These are phyloP conservation scores for Colletotrichum sp. DNA, from an alignment of 2,329 filamentous ascomycete genomes.

Conservation along the genomic window DNA sequence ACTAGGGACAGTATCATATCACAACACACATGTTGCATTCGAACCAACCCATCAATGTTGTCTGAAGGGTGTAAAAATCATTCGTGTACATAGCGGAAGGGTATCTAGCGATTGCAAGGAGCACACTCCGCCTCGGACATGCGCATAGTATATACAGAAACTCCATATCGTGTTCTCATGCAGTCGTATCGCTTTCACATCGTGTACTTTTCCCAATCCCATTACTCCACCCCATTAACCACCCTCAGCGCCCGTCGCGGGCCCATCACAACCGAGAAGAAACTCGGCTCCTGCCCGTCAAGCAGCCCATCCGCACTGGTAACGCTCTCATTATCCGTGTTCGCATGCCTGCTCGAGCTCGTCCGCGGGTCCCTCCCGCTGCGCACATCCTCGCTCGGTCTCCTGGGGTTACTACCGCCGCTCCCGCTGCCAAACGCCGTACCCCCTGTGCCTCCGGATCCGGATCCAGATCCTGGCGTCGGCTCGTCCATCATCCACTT, in stretches of 20 bases:
- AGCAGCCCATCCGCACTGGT: slow-evolving; percentile 61
- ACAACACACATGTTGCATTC: too few relatives aligned
- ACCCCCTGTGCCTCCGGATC: background rate
- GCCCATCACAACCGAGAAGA: slow-evolving; percentile 72
- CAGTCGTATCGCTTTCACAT: background rate
- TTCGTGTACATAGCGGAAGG: slow-evolving; percentile 7
- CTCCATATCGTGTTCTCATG: slow-evolving; percentile 10
- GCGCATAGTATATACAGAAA: background rate
- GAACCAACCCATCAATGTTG: too few relatives aligned
- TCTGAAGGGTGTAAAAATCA: background rate
- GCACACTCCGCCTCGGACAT: background rate
- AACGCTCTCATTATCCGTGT: slow-evolving; percentile 29
- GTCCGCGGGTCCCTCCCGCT: slow-evolving; percentile 19
- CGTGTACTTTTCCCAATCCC: slow-evolving; percentile 24
- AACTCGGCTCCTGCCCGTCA: slow-evolving; percentile 69
- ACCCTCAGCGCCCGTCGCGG: slow-evolving; percentile 72
- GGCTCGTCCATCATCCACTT: slow-evolving; percentile 31
- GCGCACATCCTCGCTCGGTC: slow-evolving; percentile 23
- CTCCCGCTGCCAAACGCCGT: slow-evolving; percentile 20
- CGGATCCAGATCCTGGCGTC: slow-evolving; percentile 23
- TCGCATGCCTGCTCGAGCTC: slow-evolving; percentile 25
- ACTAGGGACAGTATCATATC: background rate
- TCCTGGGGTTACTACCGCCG: slow-evolving; percentile 15
- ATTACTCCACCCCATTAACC: slow-evolving; percentile 58
- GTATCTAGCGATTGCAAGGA: slow-evolving; percentile 17